A percentile compares a stretch with the other conserved stretches of the same genome.
These are phyloP conservation scores for Penicillium sp. DNA, from an alignment of 2,329 filamentous ascomycete species.

Conservation along the genomic window DNA sequence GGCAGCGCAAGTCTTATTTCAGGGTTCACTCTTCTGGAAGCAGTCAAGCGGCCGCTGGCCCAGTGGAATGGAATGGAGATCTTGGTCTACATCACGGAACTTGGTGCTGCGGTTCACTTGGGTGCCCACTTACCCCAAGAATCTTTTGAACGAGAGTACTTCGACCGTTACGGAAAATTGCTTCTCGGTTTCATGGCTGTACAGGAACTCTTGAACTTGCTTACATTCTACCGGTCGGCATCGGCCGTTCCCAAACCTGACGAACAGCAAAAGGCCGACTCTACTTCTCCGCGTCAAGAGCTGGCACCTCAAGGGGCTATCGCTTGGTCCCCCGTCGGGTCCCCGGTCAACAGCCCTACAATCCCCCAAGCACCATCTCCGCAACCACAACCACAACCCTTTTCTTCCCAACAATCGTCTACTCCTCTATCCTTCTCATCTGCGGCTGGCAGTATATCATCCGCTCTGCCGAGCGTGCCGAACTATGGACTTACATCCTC, in stretches of 20 bases:
- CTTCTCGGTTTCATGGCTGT: slow-evolving; percentile 44
- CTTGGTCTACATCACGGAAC: slow-evolving; percentile 42
- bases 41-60: slow-evolving; percentile 39
- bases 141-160: slow-evolving; percentile 37
- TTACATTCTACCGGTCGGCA: slow-evolving; percentile 27
- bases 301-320: slow-evolving; percentile 10
- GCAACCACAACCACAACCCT: slow-evolving; percentile 15
- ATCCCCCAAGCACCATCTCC: slow-evolving; percentile 26
- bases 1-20: slow-evolving; percentile 45
- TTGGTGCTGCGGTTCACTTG: slow-evolving; percentile 43
- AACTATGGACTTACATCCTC: slow-evolving; percentile 28
- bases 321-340: slow-evolving; percentile 19
- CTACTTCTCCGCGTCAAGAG: slow-evolving; percentile 6
- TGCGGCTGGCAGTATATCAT: slow-evolving; percentile 29
- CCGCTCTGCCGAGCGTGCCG: slow-evolving; percentile 26
- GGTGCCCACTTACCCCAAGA: slow-evolving; percentile 39
- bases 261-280: slow-evolving; percentile 10
- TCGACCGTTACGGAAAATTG: slow-evolving; percentile 44
- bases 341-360: slow-evolving; percentile 15
- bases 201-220: slow-evolving; percentile 41
- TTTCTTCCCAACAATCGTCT: slow-evolving; percentile 25
- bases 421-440: slow-evolving; percentile 38
- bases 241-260: slow-evolving; percentile 4
- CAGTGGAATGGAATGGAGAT: slow-evolving; percentile 47
- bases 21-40: slow-evolving; percentile 45